These are phyloP conservation scores for Yamadazyma oceani DNA, from an alignment of 1,139 yeast genomes.

Conservation along the genomic window DNA sequence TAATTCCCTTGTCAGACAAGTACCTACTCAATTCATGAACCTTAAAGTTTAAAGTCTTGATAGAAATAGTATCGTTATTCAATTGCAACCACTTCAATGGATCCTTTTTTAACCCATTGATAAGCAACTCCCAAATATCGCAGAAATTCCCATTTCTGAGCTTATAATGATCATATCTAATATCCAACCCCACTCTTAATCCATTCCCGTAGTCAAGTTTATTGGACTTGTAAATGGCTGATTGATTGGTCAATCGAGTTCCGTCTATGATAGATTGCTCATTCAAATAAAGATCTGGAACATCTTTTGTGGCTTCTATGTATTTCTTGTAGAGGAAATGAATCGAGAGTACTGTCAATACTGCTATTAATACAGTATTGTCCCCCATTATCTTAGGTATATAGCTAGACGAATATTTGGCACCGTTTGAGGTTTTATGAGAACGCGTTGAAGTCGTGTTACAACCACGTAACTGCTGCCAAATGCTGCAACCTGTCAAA, in stretches of 20 bases:
- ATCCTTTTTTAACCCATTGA: slow-evolving; percentile 19
- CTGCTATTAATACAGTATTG: slow-evolving; percentile 16
- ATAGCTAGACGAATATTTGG: neutral
- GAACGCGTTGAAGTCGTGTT: no score
- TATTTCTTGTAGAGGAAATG: slow-evolving; percentile 24
- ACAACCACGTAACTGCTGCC: no score
- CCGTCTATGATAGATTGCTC: slow-evolving; percentile 60
- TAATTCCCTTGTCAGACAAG: slow-evolving; percentile 15
- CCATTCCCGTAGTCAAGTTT: slow-evolving; percentile 63
- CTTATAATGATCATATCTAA: slow-evolving; percentile 59
- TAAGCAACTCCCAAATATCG: slow-evolving; percentile 58
- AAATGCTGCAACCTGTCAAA: no score
- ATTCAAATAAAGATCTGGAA: slow-evolving; percentile 54
- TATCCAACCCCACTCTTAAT: slow-evolving; percentile 63
- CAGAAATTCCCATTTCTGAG: slow-evolving; percentile 66
- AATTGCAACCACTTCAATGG: slow-evolving; percentile 17
- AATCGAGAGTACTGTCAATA: slow-evolving; percentile 20
- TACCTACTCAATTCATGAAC: slow-evolving; percentile 19
- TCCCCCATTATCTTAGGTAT: slow-evolving; percentile 7
- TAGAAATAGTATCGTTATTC: slow-evolving; percentile 17
- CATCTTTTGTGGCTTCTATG: slow-evolving; percentile 42
- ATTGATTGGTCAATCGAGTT: slow-evolving; percentile 56
- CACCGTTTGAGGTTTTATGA: no score
- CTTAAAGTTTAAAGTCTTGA: slow-evolving; percentile 26
- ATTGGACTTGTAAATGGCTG: slow-evolving; percentile 64